These are phyloP conservation scores for Fusarium sp. DNA, from an alignment of 2,329 filamentous ascomycete genomes.

Conservation along the genomic window DNA sequence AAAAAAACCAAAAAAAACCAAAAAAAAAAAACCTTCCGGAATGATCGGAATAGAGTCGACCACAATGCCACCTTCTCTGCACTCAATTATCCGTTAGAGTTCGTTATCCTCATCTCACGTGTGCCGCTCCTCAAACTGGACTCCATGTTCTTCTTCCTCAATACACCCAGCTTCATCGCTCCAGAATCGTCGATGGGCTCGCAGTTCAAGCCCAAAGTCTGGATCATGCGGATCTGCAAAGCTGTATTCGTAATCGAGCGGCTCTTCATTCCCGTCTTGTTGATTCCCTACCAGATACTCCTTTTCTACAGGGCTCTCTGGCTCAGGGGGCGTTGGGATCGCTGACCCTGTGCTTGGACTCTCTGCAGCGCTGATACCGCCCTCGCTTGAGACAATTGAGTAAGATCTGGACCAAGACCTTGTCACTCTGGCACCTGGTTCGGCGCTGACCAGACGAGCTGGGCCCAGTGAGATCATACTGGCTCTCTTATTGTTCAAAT, in stretches of 20 bases:
- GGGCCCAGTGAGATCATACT: constrained; percentile 41
- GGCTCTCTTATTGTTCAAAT: constrained; percentile 39
- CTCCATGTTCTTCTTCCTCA: constrained; percentile 52
- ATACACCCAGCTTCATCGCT: constrained; percentile 52
- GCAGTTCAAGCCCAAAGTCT: constrained; percentile 53
- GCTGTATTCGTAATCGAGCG: constrained; percentile 47
- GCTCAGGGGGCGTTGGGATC: constrained; percentile 53
- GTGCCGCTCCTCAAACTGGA: constrained; percentile 39
- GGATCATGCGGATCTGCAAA: constrained; percentile 47
- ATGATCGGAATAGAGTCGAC: constrained; percentile 17
- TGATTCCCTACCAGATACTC: constrained; percentile 42
- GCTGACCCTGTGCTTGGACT: constrained; percentile 52
- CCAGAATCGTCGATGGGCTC: constrained; percentile 51
- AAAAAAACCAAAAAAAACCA: constrained; percentile 19
- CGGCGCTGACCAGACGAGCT: constrained; percentile 37
- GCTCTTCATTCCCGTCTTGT: constrained; percentile 37
- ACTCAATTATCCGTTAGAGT: constrained; percentile 17
- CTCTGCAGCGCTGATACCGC: constrained; percentile 52
- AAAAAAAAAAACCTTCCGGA: constrained; percentile 26
- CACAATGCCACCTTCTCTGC: constrained; percentile 18
- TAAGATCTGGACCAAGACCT: constrained; percentile 45
- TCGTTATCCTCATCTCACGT: constrained; percentile 39
- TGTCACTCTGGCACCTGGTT: constrained; percentile 31
- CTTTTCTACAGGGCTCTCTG: constrained; percentile 49
- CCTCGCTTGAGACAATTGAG: constrained; percentile 53